Evolutionary conservation across 495 filamentous ascomycete genomes (phyloP).

Genomic region (Recurvomyces mirabilis): DNA sequence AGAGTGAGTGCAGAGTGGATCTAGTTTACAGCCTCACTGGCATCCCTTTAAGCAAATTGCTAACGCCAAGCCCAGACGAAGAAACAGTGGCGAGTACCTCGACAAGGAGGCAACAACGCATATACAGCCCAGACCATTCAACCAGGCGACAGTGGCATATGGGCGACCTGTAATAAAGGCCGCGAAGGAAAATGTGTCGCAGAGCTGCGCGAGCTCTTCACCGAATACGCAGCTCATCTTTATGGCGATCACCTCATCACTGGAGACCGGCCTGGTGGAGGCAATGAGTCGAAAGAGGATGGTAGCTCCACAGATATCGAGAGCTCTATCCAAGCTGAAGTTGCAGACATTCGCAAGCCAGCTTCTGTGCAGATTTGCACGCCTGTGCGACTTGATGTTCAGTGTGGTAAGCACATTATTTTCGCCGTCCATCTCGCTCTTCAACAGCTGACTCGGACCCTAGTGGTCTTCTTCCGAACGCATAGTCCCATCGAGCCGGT

Average conservation of each 20-base stretch:
- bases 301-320: constrained; percentile 57
- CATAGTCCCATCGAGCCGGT: constrained; percentile 66
- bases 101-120: constrained; percentile 9
- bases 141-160: constrained; percentile 73
- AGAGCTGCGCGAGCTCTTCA: constrained; percentile 64
- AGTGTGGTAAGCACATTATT: constrained; percentile 53
- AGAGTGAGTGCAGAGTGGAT: constrained; percentile 9
- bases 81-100: constrained; percentile 31
- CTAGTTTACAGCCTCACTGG: not conserved
- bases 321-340: constrained; percentile 65
- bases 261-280: constrained; percentile 26
- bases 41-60: not conserved
- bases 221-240: constrained; percentile 51
- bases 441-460: not conserved
- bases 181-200: constrained; percentile 65
- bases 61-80: constrained; percentile 23
- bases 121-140: constrained; percentile 25
- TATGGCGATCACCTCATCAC: constrained; percentile 37
- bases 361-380: constrained; percentile 42
- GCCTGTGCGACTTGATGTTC: constrained; percentile 58
- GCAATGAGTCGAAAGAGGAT: constrained; percentile 28
- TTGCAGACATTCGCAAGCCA: constrained; percentile 50
- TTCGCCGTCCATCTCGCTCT: no score
- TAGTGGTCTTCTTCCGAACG: constrained; percentile 56
- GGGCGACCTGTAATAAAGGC: constrained; percentile 74